Evolutionary conservation across 2,329 filamentous ascomycete species (phyloP).

Genomic region (Nakataea oryzae): DNA sequence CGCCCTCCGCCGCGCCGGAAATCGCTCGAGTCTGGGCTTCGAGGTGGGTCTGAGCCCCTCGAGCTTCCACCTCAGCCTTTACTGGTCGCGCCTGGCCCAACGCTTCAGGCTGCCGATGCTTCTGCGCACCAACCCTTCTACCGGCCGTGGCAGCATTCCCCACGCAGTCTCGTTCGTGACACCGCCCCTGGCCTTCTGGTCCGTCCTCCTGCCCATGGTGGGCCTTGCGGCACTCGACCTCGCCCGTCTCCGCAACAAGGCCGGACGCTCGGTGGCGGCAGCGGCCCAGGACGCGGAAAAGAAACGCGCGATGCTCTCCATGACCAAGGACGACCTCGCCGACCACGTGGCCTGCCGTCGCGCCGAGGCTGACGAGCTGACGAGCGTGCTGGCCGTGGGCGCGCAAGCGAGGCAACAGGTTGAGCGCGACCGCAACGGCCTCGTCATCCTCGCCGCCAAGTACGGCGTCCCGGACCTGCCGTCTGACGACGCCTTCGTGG

Average conservation of each 20-base stretch:
- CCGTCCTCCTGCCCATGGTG: constrained; percentile 26
- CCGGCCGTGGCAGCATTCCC: not conserved
- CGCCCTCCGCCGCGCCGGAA: constrained; percentile 28
- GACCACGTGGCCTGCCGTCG: constrained; percentile 20
- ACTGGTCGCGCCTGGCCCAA: constrained; percentile 35
- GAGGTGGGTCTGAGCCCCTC: constrained; percentile 30
- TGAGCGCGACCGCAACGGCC: constrained; percentile 24
- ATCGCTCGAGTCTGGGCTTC: constrained; percentile 30
- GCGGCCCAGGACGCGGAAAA: constrained; percentile 2
- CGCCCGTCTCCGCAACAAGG: constrained; percentile 6
- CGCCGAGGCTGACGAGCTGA: constrained; percentile 33
- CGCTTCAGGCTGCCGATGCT: constrained; percentile 32
- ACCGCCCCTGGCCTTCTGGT: constrained; percentile 24
- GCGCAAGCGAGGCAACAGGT: constrained; percentile 26
- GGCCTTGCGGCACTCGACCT: constrained; percentile 26
- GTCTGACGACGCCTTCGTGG: not conserved
- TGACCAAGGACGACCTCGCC: constrained; percentile 6
- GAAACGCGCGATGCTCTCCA: constrained; percentile 8
- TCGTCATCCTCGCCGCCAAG: constrained; percentile 38
- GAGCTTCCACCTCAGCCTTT: constrained; percentile 32
- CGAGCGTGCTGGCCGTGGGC: constrained; percentile 27
- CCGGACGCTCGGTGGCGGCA: not conserved
- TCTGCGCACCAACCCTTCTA: constrained; percentile 19
- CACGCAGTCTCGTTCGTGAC: constrained; percentile 5
- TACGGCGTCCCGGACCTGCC: constrained; percentile 26